Evolutionary conservation across 2,329 filamentous ascomycete genomes (phyloP).

Genomic region (Xylaria sp.): DNA sequence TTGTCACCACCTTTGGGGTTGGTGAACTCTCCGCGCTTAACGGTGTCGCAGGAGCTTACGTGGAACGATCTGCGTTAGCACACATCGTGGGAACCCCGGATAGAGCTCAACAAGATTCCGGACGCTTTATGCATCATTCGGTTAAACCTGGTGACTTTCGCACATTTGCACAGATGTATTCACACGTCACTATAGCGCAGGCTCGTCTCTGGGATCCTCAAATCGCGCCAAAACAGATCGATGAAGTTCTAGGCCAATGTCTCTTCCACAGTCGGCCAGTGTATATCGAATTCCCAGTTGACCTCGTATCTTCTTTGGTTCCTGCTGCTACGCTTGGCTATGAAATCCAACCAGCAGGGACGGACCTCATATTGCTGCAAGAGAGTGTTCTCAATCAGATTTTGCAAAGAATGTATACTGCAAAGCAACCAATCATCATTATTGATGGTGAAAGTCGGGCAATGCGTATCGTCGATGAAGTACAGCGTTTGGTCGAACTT

Average conservation of each 20-base stretch:
- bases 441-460: too few species aligned
- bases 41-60: neutral
- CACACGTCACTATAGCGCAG: neutral
- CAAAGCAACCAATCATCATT: neutral
- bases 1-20: neutral
- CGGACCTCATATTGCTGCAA: too few species aligned
- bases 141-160: neutral
- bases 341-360: neutral
- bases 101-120: too few species aligned
- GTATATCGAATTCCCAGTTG: neutral
- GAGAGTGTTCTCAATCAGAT: too few species aligned
- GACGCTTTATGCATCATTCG: neutral
- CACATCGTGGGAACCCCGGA: too few species aligned
- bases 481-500: too few species aligned
- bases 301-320: neutral
- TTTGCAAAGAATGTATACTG: neutral
- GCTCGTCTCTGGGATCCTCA: neutral
- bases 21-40: neutral
- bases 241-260: neutral
- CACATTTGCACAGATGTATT: neutral
- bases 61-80: neutral
- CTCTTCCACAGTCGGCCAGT: neutral
- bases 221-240: neutral
- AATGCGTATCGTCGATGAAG: too few species aligned
- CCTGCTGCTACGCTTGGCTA: neutral